Evolutionary conservation across 495 filamentous ascomycete species (phyloP), one percentile per base, ranked within the genome.

Genomic region (Mycothermus thermophilus): DNA sequence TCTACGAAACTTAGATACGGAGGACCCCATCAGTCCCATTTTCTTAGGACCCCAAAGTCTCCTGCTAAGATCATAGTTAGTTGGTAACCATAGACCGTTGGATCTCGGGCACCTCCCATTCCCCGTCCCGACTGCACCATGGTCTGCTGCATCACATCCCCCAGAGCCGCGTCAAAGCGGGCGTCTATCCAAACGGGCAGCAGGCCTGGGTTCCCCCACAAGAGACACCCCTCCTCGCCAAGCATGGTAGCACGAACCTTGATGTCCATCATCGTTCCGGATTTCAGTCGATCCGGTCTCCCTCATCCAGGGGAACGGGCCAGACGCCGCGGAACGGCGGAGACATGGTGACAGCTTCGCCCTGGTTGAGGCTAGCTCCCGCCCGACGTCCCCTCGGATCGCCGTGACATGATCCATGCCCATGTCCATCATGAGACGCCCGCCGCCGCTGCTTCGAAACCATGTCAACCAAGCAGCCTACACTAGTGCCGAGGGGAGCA

Each of bases 181-280:
- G 28, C 23, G 28, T 10, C 28, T 21, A n/a, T 35, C 35, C 15
- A 43, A 39, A 43, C 19, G 8, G 28, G 17, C 11, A 11, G 11
- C 31, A 12, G 9, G 20, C 28, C 12, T 2, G 5, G 28, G 8
- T 29, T 4, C 28, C 28, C 41, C 39, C 9, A 27, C 12, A 10
- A 29, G 9, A 37, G 18, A 14, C 23, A 25, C 24, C 18, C 23
- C 19, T 12, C 10, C 30, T 27, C 14, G 16, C 24, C 14, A 18
- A 37, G 43, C 43, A 41, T 43, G 22, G 41, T 23, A 27, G 22
- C 15, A 18, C 40, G 16, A 22, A 35, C 41, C 40, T 45, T 42
- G 41, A 32, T 37, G 31, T 37, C 40, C 24, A 40, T 27, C 29
- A n/a, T 54, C 40, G 50, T 51, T 49, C 52, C 54, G 52, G 52